phyloP scores from a whole-genome alignment of 768 basidiomycete species.

The Infundibulicybe gibba region DNA sequence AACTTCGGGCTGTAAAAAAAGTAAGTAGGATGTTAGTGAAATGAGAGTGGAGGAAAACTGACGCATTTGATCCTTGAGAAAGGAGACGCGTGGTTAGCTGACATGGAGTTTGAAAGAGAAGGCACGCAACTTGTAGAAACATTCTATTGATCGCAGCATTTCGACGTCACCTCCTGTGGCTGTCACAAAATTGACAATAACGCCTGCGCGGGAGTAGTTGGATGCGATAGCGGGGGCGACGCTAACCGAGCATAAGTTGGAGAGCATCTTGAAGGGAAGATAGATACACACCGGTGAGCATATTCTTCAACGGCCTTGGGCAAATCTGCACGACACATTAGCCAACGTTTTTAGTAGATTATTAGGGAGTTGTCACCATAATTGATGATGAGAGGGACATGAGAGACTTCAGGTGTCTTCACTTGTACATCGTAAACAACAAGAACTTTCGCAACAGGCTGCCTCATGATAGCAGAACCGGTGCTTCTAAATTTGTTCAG shows the following conservation, averaged over 20 bases:
- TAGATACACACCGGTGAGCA: constrained; percentile 70
- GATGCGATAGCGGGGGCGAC: constrained; percentile 88
- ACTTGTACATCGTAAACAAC: constrained; percentile 94
- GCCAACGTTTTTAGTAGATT: neutral
- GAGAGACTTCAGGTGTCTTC: constrained; percentile 85
- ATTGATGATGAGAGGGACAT: constrained; percentile 92
- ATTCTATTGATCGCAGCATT: constrained; percentile 97
- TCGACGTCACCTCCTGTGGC: constrained; percentile 98
- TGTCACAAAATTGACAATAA: constrained; percentile 95
- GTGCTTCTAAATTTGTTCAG: constrained; percentile 79
- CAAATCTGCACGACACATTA: constrained; percentile 50
- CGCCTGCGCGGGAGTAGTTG: constrained; percentile 82
- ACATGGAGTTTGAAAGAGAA: neutral
- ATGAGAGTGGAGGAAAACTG: constrained; percentile 24
- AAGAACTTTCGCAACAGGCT: constrained; percentile 68
- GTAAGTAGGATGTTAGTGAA: constrained; percentile 13
- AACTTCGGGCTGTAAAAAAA: constrained; percentile 71
- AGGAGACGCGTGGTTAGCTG: constrained; percentile 11
- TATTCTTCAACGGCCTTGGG: constrained; percentile 98
- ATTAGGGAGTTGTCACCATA: constrained; percentile 54
- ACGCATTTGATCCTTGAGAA: constrained; percentile 81
- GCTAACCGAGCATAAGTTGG: constrained; percentile 30
- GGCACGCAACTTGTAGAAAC: constrained; percentile 83
- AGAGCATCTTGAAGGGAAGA: constrained; percentile 1
- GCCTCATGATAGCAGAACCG: constrained; percentile 56